Evolutionary conservation across 176 grass and related monocot genomes (phyloP).

Genomic region (Juncus inflexus): DNA sequence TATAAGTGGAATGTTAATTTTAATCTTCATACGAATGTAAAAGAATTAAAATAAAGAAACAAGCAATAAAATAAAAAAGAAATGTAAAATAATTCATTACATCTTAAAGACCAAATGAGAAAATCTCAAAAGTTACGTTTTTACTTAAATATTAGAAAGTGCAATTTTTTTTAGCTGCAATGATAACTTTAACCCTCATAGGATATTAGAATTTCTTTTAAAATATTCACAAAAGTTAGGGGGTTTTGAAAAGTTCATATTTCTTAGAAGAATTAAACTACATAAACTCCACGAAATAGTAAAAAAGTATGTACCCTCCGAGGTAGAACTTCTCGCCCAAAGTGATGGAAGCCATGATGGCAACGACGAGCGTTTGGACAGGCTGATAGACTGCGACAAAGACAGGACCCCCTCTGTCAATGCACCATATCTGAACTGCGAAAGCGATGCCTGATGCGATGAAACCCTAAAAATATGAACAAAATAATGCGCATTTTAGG

Average conservation of each 20-base stretch:
- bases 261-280: too few species aligned
- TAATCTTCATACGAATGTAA: not conserved
- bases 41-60: not conserved
- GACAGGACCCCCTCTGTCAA: constrained; percentile 81
- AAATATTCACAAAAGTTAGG: too few species aligned
- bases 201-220: too few species aligned
- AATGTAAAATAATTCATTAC: too few species aligned
- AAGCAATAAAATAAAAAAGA: not conserved
- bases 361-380: constrained; percentile 89
- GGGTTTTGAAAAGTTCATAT: too few species aligned
- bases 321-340: constrained; percentile 86
- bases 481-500: too few species aligned
- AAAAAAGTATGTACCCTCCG: constrained; percentile 44
- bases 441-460: constrained; percentile 92
- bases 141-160: too few species aligned
- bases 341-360: constrained; percentile 80
- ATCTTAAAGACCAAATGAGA: too few species aligned
- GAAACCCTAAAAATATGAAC: constrained; percentile 53
- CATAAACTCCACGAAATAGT: too few species aligned
- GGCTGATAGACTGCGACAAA: constrained; percentile 99
- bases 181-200: too few species aligned
- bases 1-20: not conserved
- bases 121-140: too few species aligned
- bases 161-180: too few species aligned
- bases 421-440: constrained; percentile 99